Base-by-base conservation (phyloP, 140 eudicot genomes). In the Oenanthe javanica region DNA sequence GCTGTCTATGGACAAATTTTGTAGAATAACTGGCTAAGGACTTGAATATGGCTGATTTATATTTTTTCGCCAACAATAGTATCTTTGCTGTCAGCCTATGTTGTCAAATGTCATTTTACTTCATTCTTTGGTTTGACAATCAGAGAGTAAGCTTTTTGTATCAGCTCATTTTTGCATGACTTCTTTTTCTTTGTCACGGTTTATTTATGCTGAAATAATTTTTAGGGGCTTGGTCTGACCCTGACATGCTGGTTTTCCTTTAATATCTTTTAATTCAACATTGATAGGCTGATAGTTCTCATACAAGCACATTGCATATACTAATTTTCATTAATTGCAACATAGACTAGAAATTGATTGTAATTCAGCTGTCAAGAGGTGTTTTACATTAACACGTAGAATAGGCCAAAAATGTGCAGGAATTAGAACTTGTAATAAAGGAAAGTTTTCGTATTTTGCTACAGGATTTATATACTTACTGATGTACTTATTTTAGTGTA, bases 401-500 rank as follows among this genome's bases (percentile, higher is more conserved):
- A 63, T 63, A 63, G 40, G 38, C 6, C 31, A 55, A 55, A 47
- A 1, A 52, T 25, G 4, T 81, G 77, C 54, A 36, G 21, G 25
- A 50, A 74, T 8, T 11, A 31, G 43, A 51, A 52, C 42, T 40
- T 42, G 27, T 38, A 13, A 70, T 59, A 4, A 21, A 57, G 10
- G 19, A 19, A 3, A 38, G 8, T 79, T 8, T 18, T 5, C 9
- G 47, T 42, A 61, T 49, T 23, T 73, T 81, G 57, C 11, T 25
- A 9, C 40, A 23, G 40, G 81, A 59, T 85, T 10, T 5, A 27
- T n/a, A 63, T 85, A 80, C 89, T 90, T 83, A 89, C 82, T 83
- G 80, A 87, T 77, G 81, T 86, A 83, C 84, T 83, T 87, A 78
- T 81, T 19, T 86, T 92, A 90, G 97, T 86, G 83, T 86, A 82